phyloP scores from a whole-genome alignment of 108 stramenopile genomes.

The Epipyxis sp. region DNA sequence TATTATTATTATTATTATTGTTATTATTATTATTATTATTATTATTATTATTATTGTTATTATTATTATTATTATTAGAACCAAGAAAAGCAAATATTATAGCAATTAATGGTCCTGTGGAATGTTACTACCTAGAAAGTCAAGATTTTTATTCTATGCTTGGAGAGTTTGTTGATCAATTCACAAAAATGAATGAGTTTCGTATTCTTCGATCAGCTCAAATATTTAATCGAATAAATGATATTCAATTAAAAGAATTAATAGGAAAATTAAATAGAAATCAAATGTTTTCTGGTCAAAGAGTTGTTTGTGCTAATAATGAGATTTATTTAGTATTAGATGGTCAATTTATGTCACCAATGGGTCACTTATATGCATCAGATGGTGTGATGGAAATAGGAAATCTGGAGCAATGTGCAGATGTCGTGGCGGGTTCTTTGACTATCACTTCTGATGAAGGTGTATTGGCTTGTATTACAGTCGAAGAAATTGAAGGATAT shows the following conservation, averaged over 20 bases:
- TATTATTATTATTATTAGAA: slow-evolving; percentile 20
- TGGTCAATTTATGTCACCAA: neutral
- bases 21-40: too few relatives aligned
- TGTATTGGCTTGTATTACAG: neutral
- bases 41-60: too few relatives aligned
- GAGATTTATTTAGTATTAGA: slow-evolving; percentile 9
- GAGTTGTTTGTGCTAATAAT: neutral
- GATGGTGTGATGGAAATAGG: slow-evolving; percentile 12
- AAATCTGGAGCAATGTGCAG: neutral
- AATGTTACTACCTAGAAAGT: slow-evolving; percentile 25
- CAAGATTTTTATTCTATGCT: slow-evolving; percentile 27
- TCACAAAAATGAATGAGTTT: slow-evolving; percentile 31
- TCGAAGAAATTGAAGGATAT: neutral
- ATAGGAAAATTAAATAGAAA: neutral
- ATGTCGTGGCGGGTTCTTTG: neutral
- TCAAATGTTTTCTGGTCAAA: slow-evolving; percentile 18
- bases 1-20: too few relatives aligned
- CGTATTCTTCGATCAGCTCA: slow-evolving; percentile 3
- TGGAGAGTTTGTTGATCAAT: slow-evolving; percentile 16
- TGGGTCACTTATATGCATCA: slow-evolving; percentile 4
- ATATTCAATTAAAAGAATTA: slow-evolving; percentile 14
- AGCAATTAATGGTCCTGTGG: slow-evolving; percentile 2
- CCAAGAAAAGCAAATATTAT: slow-evolving; percentile 16
- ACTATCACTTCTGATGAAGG: slow-evolving; percentile 11
- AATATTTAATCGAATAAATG: neutral